phyloP scores from a whole-genome alignment of 2,329 filamentous ascomycete genomes.

The Diaporthe destruens region DNA sequence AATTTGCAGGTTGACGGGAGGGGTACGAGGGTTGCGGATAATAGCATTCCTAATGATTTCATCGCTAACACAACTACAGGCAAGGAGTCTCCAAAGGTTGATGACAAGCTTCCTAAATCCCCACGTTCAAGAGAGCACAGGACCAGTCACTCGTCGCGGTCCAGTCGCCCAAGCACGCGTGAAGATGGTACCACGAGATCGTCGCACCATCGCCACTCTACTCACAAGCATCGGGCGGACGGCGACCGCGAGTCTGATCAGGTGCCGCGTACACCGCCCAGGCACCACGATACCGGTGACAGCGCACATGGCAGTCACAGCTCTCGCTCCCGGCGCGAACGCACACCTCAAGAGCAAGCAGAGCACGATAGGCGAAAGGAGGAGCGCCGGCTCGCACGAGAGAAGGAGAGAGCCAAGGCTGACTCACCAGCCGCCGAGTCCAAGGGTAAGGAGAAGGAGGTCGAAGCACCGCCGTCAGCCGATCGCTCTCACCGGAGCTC shows the following conservation, averaged over 20 bases:
- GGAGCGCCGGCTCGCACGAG: conserved; percentile 56
- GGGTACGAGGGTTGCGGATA: conserved; percentile 39
- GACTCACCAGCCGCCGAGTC: conserved; percentile 44
- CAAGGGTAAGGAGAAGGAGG: conserved; percentile 55
- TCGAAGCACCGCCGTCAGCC: conserved; percentile 45
- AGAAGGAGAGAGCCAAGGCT: conserved; percentile 47
- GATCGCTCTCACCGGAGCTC: conserved; percentile 53
- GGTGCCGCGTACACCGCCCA: conserved; percentile 55
- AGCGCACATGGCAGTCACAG: conserved; percentile 44
- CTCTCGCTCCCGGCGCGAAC: conserved; percentile 51
- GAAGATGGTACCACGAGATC: conserved; percentile 49
- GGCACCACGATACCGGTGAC: conserved; percentile 61
- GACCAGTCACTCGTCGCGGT: conserved; percentile 49
- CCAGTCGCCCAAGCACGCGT: conserved; percentile 46
- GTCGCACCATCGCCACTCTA: conserved; percentile 48
- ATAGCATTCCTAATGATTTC: conserved; percentile 54
- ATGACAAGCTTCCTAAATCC: conserved; percentile 51
- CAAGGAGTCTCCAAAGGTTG: conserved; percentile 57
- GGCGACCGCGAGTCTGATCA: conserved; percentile 51
- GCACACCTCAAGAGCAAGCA: conserved; percentile 63
- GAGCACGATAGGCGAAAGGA: conserved; percentile 64
- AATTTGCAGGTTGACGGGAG: conserved; percentile 39
- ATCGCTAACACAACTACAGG: conserved; percentile 70
- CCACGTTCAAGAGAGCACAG: conserved; percentile 47
- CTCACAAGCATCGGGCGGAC: conserved; percentile 55